Evolutionary conservation across 352 stramenopile species (phyloP), one percentile per base, ranked within the genome.

Genomic region (Pythium vanterpoolii): DNA sequence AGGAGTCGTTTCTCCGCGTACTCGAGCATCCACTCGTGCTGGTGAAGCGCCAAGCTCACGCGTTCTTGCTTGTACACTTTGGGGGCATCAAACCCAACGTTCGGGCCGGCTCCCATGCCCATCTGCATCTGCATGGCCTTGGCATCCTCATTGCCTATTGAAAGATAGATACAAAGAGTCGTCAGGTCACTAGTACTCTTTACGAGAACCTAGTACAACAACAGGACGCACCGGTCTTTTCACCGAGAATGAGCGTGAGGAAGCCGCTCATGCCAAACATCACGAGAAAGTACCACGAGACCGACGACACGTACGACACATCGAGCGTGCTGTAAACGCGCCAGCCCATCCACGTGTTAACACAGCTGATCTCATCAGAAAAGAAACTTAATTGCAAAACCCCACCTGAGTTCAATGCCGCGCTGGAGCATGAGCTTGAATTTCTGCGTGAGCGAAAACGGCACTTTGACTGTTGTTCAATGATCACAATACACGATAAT

Each of bases 261-360:
- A 99, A 98, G 39, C 90, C 94, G 61, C 95, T 90, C 62, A 99
- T 90, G 65, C 97, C 97, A 69, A 98, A 99, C 89, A 98, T 99
- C 48, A 99, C 94, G 60, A 99, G 85, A 77, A 99, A 99, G 74
- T 99, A 99, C 96, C 96, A 99, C 60, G 87, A 98, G 19, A 99
- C 84, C 50, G 86, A 98, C 26, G 85, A 98, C 24, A 99, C 97
- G 74, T 99, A 99, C 55, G 87, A 98, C 46, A 98, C 96, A 65
- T 99, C 97, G 28, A 99, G 80, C 26, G 95, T 98, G 48, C 83
- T 95, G 51, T n/a, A n/a, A 2, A 31, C n/a, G 3, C 9, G 36
- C 30, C n/a, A n/a, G n/a, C n/a, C n/a, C n/a, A n/a, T n/a, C n/a
- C n/a, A n/a, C n/a, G n/a, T n/a, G n/a, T n/a, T n/a, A n/a, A n/a